Evolutionary conservation across 495 filamentous ascomycete genomes (phyloP).

Genomic region (Margaritispora aquatica): DNA sequence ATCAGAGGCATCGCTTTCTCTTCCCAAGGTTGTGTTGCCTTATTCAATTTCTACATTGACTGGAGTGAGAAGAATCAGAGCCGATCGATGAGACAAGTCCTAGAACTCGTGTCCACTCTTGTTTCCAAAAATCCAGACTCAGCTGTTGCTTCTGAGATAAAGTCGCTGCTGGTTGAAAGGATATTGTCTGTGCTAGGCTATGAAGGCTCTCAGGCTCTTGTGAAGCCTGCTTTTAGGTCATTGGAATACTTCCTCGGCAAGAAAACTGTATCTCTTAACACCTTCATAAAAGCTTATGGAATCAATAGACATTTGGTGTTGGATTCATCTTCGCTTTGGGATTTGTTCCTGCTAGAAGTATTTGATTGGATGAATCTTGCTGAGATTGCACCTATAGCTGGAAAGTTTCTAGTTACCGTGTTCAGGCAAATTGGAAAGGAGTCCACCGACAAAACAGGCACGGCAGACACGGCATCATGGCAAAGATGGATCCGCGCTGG

Average conservation of each 20-base stretch:
- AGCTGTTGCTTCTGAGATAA: slow-evolving; percentile 29
- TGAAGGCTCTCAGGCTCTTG: slow-evolving; percentile 42
- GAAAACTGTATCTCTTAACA: slow-evolving; percentile 34
- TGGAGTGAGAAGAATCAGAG: slow-evolving; percentile 68
- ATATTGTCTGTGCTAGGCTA: slow-evolving; percentile 44
- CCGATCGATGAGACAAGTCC: slow-evolving; percentile 67
- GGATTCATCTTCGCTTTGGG: slow-evolving; percentile 28
- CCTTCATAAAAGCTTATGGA: slow-evolving; percentile 32
- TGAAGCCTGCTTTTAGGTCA: slow-evolving; percentile 58
- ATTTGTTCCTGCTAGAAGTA: slow-evolving; percentile 37
- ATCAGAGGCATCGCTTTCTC: slow-evolving; percentile 42
- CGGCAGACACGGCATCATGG: slow-evolving; percentile 34
- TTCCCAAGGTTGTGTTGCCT: slow-evolving; percentile 43
- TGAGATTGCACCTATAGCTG: slow-evolving; percentile 57
- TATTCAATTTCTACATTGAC: slow-evolving; percentile 67
- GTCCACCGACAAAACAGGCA: slow-evolving; percentile 26
- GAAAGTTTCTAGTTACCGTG: slow-evolving; percentile 55
- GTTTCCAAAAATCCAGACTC: slow-evolving; percentile 41
- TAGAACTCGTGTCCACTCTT: slow-evolving; percentile 51
- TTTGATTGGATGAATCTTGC: slow-evolving; percentile 57
- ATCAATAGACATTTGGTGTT: neutral
- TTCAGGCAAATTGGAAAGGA: slow-evolving; percentile 41
- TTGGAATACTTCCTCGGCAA: slow-evolving; percentile 55
- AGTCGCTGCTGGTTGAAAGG: slow-evolving; percentile 32
- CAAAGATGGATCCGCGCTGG: slow-evolving; percentile 40